Percentiles rank a stretch among this genome's conserved stretches.
These are phyloP conservation scores for Phytophthora colocasiae DNA, from an alignment of 352 stramenopile species.

Conservation along the genomic window DNA sequence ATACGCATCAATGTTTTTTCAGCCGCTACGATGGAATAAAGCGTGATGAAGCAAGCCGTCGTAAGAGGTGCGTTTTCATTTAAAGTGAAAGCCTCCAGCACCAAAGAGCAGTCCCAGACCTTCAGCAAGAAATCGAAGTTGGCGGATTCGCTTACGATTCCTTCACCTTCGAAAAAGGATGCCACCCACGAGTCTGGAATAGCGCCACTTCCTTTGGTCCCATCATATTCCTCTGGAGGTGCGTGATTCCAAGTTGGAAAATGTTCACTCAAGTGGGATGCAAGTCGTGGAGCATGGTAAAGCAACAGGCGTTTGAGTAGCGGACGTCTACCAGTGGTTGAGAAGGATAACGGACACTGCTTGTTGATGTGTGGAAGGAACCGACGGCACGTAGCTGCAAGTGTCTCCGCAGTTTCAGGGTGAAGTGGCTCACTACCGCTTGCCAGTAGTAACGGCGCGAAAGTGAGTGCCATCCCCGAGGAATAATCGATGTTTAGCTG, in stretches of 20 bases:
- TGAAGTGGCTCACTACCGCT: constrained; percentile 76
- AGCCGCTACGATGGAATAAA: constrained; percentile 61
- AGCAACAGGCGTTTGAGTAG: constrained; percentile 77
- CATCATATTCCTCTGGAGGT: constrained; percentile 27
- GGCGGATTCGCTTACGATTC: constrained; percentile 28
- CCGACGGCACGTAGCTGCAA: constrained; percentile 52
- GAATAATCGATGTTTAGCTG: constrained; percentile 66
- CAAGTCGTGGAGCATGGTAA: constrained; percentile 74
- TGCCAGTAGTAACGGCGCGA: constrained; percentile 60
- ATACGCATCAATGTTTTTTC: constrained; percentile 79
- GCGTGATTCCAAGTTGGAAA: constrained; percentile 71
- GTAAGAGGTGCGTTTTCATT: constrained; percentile 22
- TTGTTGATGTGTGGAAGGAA: constrained; percentile 63
- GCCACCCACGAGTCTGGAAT: constrained; percentile 77
- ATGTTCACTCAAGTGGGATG: constrained; percentile 81
- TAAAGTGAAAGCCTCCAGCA: constrained; percentile 45
- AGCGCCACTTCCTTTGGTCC: constrained; percentile 29
- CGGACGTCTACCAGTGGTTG: constrained; percentile 47
- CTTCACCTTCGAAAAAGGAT: constrained; percentile 77
- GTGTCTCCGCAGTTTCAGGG: constrained; percentile 60
- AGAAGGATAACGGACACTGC: constrained; percentile 31
- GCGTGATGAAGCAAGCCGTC: constrained; percentile 39
- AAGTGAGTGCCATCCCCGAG: constrained; percentile 55
- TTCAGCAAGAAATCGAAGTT: constrained; percentile 67
- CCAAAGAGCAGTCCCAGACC: constrained; percentile 77